phyloP scores from a whole-genome alignment of 2,329 filamentous ascomycete genomes.

The Xylaria multiplex region DNA sequence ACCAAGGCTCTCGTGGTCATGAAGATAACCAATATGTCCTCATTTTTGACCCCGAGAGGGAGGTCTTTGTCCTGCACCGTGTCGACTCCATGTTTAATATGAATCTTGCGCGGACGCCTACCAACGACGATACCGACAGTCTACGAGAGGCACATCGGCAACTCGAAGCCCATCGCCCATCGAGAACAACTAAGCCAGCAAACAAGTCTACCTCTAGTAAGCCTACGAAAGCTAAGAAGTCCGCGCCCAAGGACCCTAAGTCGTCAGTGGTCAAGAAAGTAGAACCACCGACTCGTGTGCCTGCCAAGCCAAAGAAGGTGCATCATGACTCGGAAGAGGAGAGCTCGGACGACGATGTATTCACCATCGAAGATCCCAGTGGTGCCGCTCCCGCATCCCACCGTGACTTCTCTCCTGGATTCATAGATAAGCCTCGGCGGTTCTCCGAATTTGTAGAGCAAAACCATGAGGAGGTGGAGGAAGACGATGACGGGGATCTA shows the following conservation, averaged over 20 bases:
- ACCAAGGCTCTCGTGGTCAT: slow-evolving; percentile 67
- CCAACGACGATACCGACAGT: slow-evolving; percentile 69
- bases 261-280: slow-evolving; percentile 39
- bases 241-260: slow-evolving; percentile 37
- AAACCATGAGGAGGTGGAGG: slow-evolving; percentile 48
- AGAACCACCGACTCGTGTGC: slow-evolving; percentile 36
- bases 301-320: slow-evolving; percentile 37
- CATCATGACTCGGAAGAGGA: slow-evolving; percentile 55
- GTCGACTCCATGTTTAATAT: slow-evolving; percentile 86
- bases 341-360: slow-evolving; percentile 66
- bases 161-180: slow-evolving; percentile 56
- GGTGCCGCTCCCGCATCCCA: slow-evolving; percentile 53
- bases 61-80: slow-evolving; percentile 83
- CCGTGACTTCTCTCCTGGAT: slow-evolving; percentile 61
- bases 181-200: slow-evolving; percentile 35
- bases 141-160: slow-evolving; percentile 75
- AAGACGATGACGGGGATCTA: slow-evolving; percentile 47
- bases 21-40: slow-evolving; percentile 71
- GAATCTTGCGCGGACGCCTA: slow-evolving; percentile 79
- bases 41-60: slow-evolving; percentile 77
- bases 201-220: slow-evolving; percentile 35
- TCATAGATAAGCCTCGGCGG: slow-evolving; percentile 55
- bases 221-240: slow-evolving; percentile 43
- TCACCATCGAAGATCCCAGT: slow-evolving; percentile 70
- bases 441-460: slow-evolving; percentile 66